Base-by-base conservation (phyloP, 2,329 filamentous ascomycete genomes). In the Penicillium sp. region DNA sequence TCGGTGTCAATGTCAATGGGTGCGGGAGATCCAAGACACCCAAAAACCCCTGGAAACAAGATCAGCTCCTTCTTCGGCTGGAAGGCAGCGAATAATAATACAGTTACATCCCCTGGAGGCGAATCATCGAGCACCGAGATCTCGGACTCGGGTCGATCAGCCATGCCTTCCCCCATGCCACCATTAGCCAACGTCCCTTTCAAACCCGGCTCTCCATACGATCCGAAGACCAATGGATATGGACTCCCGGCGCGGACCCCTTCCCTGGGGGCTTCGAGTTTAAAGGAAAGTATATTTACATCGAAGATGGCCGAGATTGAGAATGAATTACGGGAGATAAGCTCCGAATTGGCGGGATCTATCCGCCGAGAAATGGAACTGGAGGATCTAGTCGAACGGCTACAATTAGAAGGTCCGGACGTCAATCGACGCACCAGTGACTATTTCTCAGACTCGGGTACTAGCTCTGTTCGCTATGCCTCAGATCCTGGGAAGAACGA, bases 371-470 rank as follows among this genome's bases (percentile, higher is more conserved):
- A 99, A 77, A 93, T 99, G 84, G 94, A 99, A 65, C 76, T 99
- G 32, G 94, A 99, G 73, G 94, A 99, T 72, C 81, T 97, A 45
- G 87, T 97, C 0, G 94, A 99, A 62, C 82, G 89, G 55, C 77
- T 96, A 64, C 92, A 97, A 71, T 78, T 85, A n/a, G 91, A 97
- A 67, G 80, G 67, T 69, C 78, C 63, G 65, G 73, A 79, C n/a
- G 69, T 81, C 29, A 86, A 83, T 60, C 88, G 89, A 70, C 84
- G 93, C 57, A 95, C 90, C 10, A 97, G 94, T 75, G 94, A 99
- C 75, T 97, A 99, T 76, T 99, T 94, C 72, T 99, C 94, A 3
- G 94, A 99, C 72, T 96, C 92, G 6, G 94, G 94, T 32, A 88
- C 90, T 55, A 93, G 91, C 72, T 93, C 91, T 1, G 82, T 90